Conservation (phyloP, 352 stramenopile genomes). For the Blastocystis sp. region DNA sequence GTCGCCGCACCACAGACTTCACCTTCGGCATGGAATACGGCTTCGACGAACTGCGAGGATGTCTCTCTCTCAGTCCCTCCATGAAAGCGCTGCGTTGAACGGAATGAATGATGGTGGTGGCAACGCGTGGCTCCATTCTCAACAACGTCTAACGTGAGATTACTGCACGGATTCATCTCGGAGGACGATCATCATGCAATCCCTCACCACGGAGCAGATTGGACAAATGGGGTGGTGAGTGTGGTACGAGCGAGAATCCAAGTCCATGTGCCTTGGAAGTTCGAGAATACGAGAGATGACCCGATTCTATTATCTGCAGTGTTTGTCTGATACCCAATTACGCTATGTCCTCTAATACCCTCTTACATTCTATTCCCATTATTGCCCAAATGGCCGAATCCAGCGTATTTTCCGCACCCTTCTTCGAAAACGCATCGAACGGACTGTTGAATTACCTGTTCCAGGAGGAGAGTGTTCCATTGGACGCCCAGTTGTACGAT, state of each 20-base stretch:
- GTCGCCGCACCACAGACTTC: neutral
- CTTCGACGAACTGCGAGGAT: neutral
- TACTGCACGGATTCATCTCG: no score
- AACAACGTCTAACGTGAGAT: no score
- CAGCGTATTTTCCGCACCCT: slow-evolving; percentile 34
- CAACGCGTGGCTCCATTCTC: no score
- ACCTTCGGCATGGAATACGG: neutral
- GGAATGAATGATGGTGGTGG: no score
- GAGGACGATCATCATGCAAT: no score
- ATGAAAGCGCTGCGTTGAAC: no score
- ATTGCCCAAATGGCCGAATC: slow-evolving; percentile 1
- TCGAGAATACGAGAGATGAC: no score
- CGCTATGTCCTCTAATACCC: neutral
- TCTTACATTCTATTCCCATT: neutral
- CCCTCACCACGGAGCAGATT: no score
- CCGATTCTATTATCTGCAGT: neutral
- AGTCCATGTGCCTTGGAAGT: no score
- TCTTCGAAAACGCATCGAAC: slow-evolving; percentile 68
- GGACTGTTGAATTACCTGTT: slow-evolving; percentile 64
- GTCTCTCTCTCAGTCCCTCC: slow-evolving; percentile 44
- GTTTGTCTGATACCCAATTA: neutral
- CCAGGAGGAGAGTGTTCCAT: slow-evolving; percentile 24
- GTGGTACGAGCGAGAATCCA: no score
- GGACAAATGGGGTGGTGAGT: no score
- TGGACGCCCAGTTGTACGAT: slow-evolving; percentile 40